Conservation (phyloP, 768 basidiomycete genomes). For the Boletus eberwhitei region DNA sequence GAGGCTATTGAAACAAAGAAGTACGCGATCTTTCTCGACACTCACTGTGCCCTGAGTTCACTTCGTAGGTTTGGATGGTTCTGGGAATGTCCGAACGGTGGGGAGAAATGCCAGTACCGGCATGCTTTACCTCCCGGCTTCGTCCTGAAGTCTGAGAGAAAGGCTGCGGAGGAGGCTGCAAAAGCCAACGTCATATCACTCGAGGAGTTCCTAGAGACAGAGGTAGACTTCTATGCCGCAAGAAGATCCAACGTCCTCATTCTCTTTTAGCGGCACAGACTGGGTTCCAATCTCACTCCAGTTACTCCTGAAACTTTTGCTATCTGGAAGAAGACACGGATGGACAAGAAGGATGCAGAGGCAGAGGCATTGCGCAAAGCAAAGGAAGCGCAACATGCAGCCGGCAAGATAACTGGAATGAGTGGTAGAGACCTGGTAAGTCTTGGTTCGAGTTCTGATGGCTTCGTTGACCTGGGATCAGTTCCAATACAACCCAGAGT, state of each 20-base stretch:
- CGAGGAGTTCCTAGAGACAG: constrained; percentile 97
- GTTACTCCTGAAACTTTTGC: constrained; percentile 91
- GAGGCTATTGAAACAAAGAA: constrained; percentile 92
- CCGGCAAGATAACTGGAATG: constrained; percentile 92
- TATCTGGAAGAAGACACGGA: constrained; percentile 90
- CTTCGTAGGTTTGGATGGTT: constrained; percentile 80
- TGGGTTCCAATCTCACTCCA: constrained; percentile 85
- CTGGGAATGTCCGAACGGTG: constrained; percentile 86
- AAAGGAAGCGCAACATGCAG: constrained; percentile 75
- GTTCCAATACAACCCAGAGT: constrained; percentile 96
- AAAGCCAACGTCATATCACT: constrained; percentile 86
- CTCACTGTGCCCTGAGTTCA: not conserved
- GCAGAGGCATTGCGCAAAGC: constrained; percentile 74
- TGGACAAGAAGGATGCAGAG: constrained; percentile 95
- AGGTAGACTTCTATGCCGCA: constrained; percentile 51
- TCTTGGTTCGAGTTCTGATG: constrained; percentile 7
- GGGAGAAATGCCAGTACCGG: constrained; percentile 86
- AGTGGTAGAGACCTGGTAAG: constrained; percentile 90
- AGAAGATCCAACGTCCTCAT: not conserved
- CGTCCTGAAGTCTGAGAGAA: constrained; percentile 90
- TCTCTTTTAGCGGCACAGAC: constrained; percentile 78
- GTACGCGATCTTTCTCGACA: constrained; percentile 31
- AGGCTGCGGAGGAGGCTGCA: constrained; percentile 86
- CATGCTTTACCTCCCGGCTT: constrained; percentile 97
- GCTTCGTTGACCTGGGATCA: constrained; percentile 29